A percentile compares a stretch with the other conserved stretches of the same genome.
Evolutionary conservation across 129 eudicot genomes (phyloP).

Genomic region (Flaveria ramosissima): DNA sequence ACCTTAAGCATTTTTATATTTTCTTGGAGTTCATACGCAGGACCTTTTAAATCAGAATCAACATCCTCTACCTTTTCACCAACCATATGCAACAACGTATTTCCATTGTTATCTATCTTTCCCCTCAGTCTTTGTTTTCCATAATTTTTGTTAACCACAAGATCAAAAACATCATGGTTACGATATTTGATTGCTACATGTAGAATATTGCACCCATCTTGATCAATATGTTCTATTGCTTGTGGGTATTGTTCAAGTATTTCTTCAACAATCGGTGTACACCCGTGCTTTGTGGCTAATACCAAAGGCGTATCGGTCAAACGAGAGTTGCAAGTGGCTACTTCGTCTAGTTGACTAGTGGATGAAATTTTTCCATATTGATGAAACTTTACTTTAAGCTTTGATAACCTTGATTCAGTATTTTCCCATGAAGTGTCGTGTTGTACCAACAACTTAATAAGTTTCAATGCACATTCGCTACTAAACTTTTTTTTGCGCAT

Average conservation of each 20-base stretch:
- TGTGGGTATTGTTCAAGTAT: constrained; percentile 37
- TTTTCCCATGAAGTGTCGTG: constrained; percentile 37
- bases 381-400: constrained; percentile 17
- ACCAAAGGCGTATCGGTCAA: constrained; percentile 37
- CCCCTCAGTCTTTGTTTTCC: constrained; percentile 29
- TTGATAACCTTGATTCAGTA: not conserved
- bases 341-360: not conserved
- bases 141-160: constrained; percentile 14
- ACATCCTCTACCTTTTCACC: constrained; percentile 7
- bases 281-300: constrained; percentile 41
- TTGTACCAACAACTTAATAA: constrained; percentile 28
- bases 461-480: constrained; percentile 26
- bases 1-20: constrained; percentile 36
- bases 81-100: constrained; percentile 51
- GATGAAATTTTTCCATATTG: constrained; percentile 20
- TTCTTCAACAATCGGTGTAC: constrained; percentile 26
- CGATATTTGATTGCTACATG: constrained; percentile 40
- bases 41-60: constrained; percentile 24
- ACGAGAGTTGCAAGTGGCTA: not conserved
- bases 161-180: constrained; percentile 22
- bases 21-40: constrained; percentile 34
- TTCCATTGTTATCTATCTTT: constrained; percentile 31
- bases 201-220: constrained; percentile 37
- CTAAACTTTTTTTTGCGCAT: constrained; percentile 6
- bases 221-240: constrained; percentile 45